A percentile compares a stretch with the other conserved stretches of the same genome.
These are phyloP conservation scores for Silene uniflora DNA, from an alignment of 148 eudicot genomes.

Conservation along the genomic window DNA sequence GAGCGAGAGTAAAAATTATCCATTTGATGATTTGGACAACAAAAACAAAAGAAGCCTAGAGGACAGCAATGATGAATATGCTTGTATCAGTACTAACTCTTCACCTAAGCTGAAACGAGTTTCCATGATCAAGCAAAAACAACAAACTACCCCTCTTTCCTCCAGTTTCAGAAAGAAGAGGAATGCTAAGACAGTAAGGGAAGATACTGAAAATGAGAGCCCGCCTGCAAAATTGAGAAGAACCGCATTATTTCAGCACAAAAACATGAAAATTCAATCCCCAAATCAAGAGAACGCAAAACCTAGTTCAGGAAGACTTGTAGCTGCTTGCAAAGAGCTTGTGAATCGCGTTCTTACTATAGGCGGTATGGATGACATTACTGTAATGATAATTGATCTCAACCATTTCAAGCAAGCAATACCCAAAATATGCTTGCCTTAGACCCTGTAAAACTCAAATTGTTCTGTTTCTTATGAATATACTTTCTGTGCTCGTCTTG, in stretches of 20 bases:
- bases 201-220: conserved; percentile 38
- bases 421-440: background rate
- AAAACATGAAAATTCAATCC: conserved; percentile 30
- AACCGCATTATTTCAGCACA: conserved; percentile 37
- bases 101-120: conserved; percentile 47
- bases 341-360: conserved; percentile 61
- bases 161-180: conserved; percentile 29
- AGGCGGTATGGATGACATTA: conserved; percentile 87
- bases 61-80: conserved; percentile 32
- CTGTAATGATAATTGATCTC: conserved; percentile 80
- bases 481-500: background rate
- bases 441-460: conserved; percentile 7
- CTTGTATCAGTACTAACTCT: conserved; percentile 32
- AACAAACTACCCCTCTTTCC: conserved; percentile 30
- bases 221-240: conserved; percentile 46
- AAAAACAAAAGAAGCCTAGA: conserved; percentile 19
- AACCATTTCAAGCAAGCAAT: conserved; percentile 34
- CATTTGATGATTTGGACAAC: conserved; percentile 14
- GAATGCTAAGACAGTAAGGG: background rate
- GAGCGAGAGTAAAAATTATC: conserved; percentile 30
- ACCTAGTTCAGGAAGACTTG: conserved; percentile 34
- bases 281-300: conserved; percentile 36
- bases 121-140: conserved; percentile 35
- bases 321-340: conserved; percentile 74
- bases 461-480: background rate